phyloP scores from a whole-genome alignment of 768 basidiomycete genomes.

The Auricularia sp. region DNA sequence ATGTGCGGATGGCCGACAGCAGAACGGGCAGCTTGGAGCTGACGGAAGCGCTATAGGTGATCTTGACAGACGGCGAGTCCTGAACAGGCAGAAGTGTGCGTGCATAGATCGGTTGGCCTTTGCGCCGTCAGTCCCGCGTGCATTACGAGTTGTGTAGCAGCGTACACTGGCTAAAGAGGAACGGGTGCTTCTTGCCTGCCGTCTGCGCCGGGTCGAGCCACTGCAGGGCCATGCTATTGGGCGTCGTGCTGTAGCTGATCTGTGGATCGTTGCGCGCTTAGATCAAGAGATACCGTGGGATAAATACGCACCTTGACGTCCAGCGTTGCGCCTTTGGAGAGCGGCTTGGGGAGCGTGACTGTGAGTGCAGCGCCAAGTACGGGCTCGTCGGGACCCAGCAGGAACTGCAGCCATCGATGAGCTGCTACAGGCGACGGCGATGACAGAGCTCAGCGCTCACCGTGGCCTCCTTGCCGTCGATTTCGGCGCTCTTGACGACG shows the following conservation, averaged over 20 bases:
- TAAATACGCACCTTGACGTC: constrained; percentile 23
- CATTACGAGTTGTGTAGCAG: background rate
- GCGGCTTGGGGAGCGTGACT: constrained; percentile 38
- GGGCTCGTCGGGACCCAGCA: constrained; percentile 44
- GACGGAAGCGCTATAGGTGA: constrained; percentile 82
- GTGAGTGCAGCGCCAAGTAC: constrained; percentile 73
- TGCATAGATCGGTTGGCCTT: constrained; percentile 72
- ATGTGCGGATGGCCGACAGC: constrained; percentile 71
- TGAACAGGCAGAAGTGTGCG: constrained; percentile 72
- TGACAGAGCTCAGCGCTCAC: constrained; percentile 25
- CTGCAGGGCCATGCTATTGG: constrained; percentile 66
- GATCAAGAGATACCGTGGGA: no score
- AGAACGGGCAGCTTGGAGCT: constrained; percentile 74
- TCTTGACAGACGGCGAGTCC: constrained; percentile 84
- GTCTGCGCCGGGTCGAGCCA: constrained; percentile 89
- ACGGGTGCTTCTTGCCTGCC: constrained; percentile 74
- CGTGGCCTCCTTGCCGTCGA: constrained; percentile 37
- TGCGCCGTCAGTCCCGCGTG: background rate
- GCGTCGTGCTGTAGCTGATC: constrained; percentile 63
- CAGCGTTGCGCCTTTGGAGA: constrained; percentile 31
- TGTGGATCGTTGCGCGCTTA: background rate
- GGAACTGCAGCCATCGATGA: constrained; percentile 29
- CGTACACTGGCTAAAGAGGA: constrained; percentile 76
- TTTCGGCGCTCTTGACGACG: constrained; percentile 41
- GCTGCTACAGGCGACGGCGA: background rate